Evolutionary conservation across 352 stramenopile species (phyloP).

Genomic region (Globisporangium mamillatum): DNA sequence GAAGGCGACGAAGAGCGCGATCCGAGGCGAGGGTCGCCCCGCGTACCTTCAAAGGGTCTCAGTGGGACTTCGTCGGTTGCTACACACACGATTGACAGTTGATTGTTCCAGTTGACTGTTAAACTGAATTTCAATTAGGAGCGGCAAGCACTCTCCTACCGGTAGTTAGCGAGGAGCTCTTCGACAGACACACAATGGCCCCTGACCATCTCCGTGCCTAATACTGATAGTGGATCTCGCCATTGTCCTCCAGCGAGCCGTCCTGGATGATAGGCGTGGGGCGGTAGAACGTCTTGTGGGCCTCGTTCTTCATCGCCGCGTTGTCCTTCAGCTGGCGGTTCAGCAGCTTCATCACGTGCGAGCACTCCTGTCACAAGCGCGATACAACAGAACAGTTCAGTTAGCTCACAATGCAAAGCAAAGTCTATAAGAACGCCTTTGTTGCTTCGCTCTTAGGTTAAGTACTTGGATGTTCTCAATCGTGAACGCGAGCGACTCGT

Average conservation of each 20-base stretch:
- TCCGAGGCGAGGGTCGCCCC: too few species aligned
- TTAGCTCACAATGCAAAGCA: background rate
- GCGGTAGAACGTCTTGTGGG: slow-evolving; percentile 30
- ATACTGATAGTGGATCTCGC: slow-evolving; percentile 14
- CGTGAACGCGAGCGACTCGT: slow-evolving; percentile 76
- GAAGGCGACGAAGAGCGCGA: too few species aligned
- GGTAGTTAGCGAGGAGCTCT: background rate
- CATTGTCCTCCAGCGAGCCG: background rate
- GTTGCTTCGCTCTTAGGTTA: too few species aligned
- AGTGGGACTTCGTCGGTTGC: too few species aligned
- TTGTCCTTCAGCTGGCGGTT: slow-evolving; percentile 66
- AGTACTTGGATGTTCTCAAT: slow-evolving; percentile 67
- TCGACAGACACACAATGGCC: background rate
- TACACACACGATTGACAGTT: too few species aligned
- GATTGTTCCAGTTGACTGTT: too few species aligned
- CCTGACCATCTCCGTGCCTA: background rate
- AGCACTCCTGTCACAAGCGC: slow-evolving; percentile 36
- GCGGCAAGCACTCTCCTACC: background rate
- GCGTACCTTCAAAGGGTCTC: too few species aligned
- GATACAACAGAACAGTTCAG: background rate
- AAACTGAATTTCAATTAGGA: background rate
- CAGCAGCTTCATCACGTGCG: slow-evolving; percentile 69
- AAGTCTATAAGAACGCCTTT: slow-evolving; percentile 6
- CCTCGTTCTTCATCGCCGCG: slow-evolving; percentile 34
- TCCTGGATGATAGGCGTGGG: slow-evolving; percentile 20